These are phyloP conservation scores for Gnomoniopsis smithogilvyi DNA, from an alignment of 2,329 filamentous ascomycete genomes.

Conservation along the genomic window DNA sequence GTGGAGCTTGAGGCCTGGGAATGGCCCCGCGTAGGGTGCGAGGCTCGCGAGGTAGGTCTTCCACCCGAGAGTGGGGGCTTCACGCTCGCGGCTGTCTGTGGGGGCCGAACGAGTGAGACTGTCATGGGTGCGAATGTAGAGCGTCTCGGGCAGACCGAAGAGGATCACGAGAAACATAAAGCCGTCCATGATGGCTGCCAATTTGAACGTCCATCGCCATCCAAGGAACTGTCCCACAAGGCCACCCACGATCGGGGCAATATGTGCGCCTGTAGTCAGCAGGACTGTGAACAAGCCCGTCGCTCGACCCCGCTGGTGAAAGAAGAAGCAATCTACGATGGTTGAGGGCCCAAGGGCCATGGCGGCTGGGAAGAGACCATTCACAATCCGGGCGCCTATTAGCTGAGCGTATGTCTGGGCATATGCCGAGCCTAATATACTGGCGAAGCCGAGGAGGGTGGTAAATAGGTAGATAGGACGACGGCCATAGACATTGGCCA, in stretches of 20 bases:
- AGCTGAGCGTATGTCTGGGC: constrained; percentile 19
- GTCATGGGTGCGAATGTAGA: constrained; percentile 21
- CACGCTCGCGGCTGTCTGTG: not conserved
- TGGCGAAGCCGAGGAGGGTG: constrained; percentile 21
- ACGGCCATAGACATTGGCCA: constrained; percentile 24
- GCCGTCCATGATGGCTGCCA: constrained; percentile 25
- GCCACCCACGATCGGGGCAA: constrained; percentile 25
- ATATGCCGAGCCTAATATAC: constrained; percentile 20
- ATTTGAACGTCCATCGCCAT: constrained; percentile 21
- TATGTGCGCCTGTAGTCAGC: constrained; percentile 26
- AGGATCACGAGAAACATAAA: constrained; percentile 24
- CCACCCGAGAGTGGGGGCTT: not conserved
- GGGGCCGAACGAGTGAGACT: constrained; percentile 3
- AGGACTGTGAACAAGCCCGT: constrained; percentile 29
- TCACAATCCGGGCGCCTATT: constrained; percentile 25
- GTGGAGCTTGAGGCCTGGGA: constrained; percentile 1
- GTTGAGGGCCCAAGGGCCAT: constrained; percentile 29
- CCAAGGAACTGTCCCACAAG: constrained; percentile 15
- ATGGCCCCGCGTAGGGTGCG: constrained; percentile 17
- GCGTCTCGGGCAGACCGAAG: constrained; percentile 28
- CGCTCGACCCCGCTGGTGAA: constrained; percentile 27
- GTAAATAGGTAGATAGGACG: constrained; percentile 24
- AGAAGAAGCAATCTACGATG: constrained; percentile 28
- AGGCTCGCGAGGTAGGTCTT: constrained; percentile 19
- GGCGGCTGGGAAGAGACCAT: constrained; percentile 27